Base-by-base conservation (phyloP, 2,329 filamentous ascomycete genomes). In the Remersonia thermophila region DNA sequence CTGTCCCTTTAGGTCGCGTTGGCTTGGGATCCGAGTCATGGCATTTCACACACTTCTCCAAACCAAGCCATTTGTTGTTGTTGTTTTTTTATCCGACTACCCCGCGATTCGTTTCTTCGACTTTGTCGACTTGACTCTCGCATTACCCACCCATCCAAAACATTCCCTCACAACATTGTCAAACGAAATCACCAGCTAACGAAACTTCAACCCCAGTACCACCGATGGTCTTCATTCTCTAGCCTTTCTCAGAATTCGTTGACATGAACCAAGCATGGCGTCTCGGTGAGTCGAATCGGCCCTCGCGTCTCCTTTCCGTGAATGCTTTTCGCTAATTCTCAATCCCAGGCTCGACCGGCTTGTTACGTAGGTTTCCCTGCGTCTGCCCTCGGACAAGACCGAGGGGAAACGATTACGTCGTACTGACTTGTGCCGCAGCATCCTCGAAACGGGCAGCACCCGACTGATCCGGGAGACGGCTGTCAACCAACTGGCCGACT, bases 391-490 rank as follows among this genome's bases (percentile, higher is more conserved):
- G 26, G 30, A 30, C 23, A 17, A 26, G 11, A 32, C 35, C 27
- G 12, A n/a, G 17, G n/a, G n/a, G n/a, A n/a, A n/a, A n/a, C n/a
- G n/a, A n/a, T n/a, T n/a, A n/a, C n/a, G n/a, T n/a, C n/a, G 29
- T 20, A 23, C 47, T 50, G 39, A 51, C 42, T 35, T 18, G 8
- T 35, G 27, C 36, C 39, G 35, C 58, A 94, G 87, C 47, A 77
- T 98, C 56, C 78, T 98, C 51, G 91, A 98, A 70, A 96, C 91
- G 39, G 91, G 91, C 51, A 96, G 89, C 63, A 98, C 91, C 42
- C 80, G 82, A 55, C 70, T 98, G 48, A 96, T 98, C 55, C 80
- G 93, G 49, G 93, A 95, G 55, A 98, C 91, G 44, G 93, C 91
- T 44, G 91, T 93, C 43, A 86, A 93, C 55, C 91, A 98, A 62